Evolutionary conservation across 768 basidiomycete species (phyloP).

Genomic region (Leucogyrophana mollusca): DNA sequence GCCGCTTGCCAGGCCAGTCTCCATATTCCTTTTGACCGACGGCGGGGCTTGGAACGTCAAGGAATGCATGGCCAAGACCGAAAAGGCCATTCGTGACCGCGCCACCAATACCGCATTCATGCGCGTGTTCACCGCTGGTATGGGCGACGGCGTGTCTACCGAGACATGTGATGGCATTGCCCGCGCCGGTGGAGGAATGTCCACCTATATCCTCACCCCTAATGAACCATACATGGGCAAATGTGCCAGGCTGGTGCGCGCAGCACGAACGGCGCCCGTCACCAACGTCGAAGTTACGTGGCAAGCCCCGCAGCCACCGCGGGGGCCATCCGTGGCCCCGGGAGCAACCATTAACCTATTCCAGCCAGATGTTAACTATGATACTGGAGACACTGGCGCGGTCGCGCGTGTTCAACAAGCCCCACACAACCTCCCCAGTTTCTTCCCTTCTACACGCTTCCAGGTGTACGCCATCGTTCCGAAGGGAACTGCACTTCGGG

Average conservation of each 20-base stretch:
- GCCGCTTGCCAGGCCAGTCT: not conserved
- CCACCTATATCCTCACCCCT: not conserved
- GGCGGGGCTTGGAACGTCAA: constrained; percentile 7
- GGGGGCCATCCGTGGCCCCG: no score
- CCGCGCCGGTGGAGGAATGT: constrained; percentile 6
- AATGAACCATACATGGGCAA: constrained; percentile 4
- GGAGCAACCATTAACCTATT: not conserved
- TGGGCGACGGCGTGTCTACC: constrained; percentile 9
- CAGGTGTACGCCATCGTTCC: constrained; percentile 4
- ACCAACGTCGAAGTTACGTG: not conserved
- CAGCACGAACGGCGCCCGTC: constrained; percentile 6
- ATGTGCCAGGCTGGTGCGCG: constrained; percentile 3
- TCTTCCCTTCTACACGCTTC: constrained; percentile 4
- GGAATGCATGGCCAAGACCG: not conserved
- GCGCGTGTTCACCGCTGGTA: constrained; percentile 12
- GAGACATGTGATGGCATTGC: constrained; percentile 13
- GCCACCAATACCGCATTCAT: constrained; percentile 1
- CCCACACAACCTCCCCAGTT: not conserved
- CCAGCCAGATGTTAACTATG: not conserved
- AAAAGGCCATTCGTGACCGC: not conserved
- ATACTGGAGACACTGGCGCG: not conserved
- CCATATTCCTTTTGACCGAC: constrained; percentile 13
- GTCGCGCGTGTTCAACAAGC: constrained; percentile 4
- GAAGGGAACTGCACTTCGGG: not conserved
- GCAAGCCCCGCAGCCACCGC: not conserved